A percentile compares a stretch with the other conserved stretches of the same genome.
These are phyloP conservation scores for Epicoccum sorghinum DNA, from an alignment of 2,329 filamentous ascomycete genomes.

Conservation along the genomic window DNA sequence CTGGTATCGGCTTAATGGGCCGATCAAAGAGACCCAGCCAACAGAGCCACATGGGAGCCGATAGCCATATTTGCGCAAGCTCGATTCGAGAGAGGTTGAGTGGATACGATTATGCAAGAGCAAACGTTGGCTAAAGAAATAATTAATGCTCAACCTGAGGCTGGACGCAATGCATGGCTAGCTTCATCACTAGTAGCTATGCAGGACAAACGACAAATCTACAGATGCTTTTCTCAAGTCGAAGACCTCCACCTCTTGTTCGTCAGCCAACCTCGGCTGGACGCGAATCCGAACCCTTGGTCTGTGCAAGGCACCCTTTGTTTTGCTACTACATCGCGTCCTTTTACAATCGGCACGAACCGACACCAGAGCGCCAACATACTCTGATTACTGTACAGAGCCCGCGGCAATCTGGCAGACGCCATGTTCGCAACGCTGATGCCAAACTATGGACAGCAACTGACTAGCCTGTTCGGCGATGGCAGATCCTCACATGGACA, in stretches of 20 bases:
- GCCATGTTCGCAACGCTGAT: not conserved
- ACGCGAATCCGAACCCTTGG: slow-evolving; percentile 8
- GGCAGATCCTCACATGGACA: not conserved
- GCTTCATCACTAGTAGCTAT: too few relatives aligned
- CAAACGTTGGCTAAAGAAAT: not conserved
- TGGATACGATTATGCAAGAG: too few relatives aligned
- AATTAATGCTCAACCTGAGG: not conserved
- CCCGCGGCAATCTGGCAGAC: not conserved
- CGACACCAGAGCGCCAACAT: not conserved
- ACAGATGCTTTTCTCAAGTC: not conserved
- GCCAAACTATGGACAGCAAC: too few relatives aligned
- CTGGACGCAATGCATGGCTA: too few relatives aligned
- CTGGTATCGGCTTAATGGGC: too few relatives aligned
- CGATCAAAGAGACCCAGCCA: too few relatives aligned
- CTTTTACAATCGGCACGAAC: slow-evolving; percentile 5
- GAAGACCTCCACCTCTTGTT: not conserved
- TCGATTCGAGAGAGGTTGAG: not conserved
- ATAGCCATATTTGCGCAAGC: slow-evolving; percentile 1
- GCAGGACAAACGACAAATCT: too few relatives aligned
- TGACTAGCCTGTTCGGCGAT: too few relatives aligned
- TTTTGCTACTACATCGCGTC: not conserved
- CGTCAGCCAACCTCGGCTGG: not conserved
- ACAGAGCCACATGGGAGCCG: slow-evolving; percentile 1
- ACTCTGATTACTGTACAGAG: too few relatives aligned
- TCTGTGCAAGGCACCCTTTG: slow-evolving; percentile 12